Conservation (phyloP, 169 alveolate genomes). For the Plasmodium inui region DNA sequence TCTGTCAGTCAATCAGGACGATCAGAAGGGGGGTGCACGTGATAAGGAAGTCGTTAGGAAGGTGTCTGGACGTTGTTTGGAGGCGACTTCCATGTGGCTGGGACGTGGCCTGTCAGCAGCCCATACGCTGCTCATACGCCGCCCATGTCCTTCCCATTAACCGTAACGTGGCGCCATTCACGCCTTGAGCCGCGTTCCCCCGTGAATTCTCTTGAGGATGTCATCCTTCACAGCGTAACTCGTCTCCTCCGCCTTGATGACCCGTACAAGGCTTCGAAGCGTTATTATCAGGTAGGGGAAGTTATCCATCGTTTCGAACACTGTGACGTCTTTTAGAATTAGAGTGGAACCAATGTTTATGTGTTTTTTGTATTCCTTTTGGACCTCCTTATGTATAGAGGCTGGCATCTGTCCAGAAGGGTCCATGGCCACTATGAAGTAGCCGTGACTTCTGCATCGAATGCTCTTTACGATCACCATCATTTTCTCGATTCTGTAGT, state of each 20-base stretch:
- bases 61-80: too few species aligned
- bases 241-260: slow-evolving; percentile 58
- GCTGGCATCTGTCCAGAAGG: slow-evolving; percentile 76
- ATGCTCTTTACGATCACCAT: slow-evolving; percentile 46
- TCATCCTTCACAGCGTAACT: slow-evolving; percentile 17
- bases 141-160: too few species aligned
- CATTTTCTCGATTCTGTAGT: slow-evolving; percentile 43
- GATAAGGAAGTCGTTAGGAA: too few species aligned
- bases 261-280: slow-evolving; percentile 64
- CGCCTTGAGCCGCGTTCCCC: not conserved
- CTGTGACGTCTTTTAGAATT: slow-evolving; percentile 50
- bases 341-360: slow-evolving; percentile 62
- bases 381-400: slow-evolving; percentile 67
- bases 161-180: not conserved
- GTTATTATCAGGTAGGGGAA: slow-evolving; percentile 64
- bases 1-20: not conserved
- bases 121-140: too few species aligned
- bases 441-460: slow-evolving; percentile 54
- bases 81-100: not conserved
- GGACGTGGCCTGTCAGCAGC: not conserved
- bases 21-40: not conserved
- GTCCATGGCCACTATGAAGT: slow-evolving; percentile 52
- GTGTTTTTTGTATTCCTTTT: slow-evolving; percentile 53
- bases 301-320: slow-evolving; percentile 58
- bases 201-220: slow-evolving; percentile 3